phyloP scores from a whole-genome alignment of 2,329 filamentous ascomycete species.

The Trichoderma asperellum region DNA sequence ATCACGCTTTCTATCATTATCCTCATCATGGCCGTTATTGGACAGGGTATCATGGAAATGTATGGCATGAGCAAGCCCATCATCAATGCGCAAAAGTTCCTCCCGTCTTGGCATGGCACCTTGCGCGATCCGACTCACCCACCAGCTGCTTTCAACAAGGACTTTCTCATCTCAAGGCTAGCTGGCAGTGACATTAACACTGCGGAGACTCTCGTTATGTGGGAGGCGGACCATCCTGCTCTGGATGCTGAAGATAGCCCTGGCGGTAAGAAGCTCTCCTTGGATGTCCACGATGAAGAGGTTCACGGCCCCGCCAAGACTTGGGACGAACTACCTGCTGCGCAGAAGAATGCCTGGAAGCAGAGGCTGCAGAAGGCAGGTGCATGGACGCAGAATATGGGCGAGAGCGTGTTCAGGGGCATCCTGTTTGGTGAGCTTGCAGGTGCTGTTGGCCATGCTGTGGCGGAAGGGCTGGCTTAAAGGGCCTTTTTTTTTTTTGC shows the following conservation, averaged over 20 bases:
- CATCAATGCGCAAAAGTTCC: slow-evolving; percentile 58
- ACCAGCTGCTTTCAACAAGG: slow-evolving; percentile 38
- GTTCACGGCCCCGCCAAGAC: slow-evolving; percentile 58
- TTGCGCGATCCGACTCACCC: slow-evolving; percentile 37
- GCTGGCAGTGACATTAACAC: slow-evolving; percentile 41
- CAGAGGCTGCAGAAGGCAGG: slow-evolving; percentile 68
- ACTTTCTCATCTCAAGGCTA: slow-evolving; percentile 45
- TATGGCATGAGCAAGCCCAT: slow-evolving; percentile 60
- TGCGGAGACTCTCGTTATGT: slow-evolving; percentile 48
- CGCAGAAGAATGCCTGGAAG: slow-evolving; percentile 71
- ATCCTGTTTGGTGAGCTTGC: slow-evolving; percentile 77
- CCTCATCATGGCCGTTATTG: slow-evolving; percentile 63
- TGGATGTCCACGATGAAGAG: slow-evolving; percentile 53
- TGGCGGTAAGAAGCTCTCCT: slow-evolving; percentile 40
- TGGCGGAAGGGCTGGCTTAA: slow-evolving; percentile 42
- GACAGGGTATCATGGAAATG: slow-evolving; percentile 68
- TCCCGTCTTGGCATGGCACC: slow-evolving; percentile 53
- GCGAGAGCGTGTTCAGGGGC: slow-evolving; percentile 75
- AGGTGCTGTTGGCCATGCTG: slow-evolving; percentile 60
- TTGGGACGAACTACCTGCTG: slow-evolving; percentile 71
- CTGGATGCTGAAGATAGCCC: slow-evolving; percentile 32
- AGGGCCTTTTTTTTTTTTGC: not conserved
- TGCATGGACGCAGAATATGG: slow-evolving; percentile 78
- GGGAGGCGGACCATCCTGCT: slow-evolving; percentile 33
- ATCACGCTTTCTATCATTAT: slow-evolving; percentile 60